Conservation (phyloP, 2,329 filamentous ascomycete species). For the Claviceps africana region DNA sequence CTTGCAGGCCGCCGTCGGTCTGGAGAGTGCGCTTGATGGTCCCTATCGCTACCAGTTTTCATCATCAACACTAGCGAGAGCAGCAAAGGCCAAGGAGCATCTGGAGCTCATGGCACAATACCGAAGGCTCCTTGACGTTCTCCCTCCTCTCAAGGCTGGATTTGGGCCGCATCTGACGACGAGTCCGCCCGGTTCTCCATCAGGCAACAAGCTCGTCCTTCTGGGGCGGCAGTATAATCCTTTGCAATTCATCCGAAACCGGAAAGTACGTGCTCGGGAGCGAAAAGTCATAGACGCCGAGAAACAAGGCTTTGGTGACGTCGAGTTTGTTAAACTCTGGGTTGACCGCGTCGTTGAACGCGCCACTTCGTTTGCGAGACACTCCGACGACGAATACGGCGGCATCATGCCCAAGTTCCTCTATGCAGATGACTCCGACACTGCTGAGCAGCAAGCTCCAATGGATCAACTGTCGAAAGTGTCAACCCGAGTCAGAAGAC, state of each 20-base stretch:
- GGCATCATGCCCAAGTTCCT: conserved; percentile 30
- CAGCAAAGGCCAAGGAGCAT: conserved; percentile 70
- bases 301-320: conserved; percentile 62
- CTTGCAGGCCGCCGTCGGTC: conserved; percentile 30
- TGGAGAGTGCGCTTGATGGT: conserved; percentile 29
- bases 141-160: conserved; percentile 55
- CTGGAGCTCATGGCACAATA: conserved; percentile 81
- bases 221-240: conserved; percentile 74
- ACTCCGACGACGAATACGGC: conserved; percentile 11
- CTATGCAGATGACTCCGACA: conserved; percentile 28
- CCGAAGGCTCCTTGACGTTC: conserved; percentile 58
- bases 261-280: conserved; percentile 70
- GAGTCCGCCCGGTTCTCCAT: conserved; percentile 29
- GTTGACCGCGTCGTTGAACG: conserved; percentile 47
- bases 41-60: conserved; percentile 56
- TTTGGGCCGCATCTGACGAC: conserved; percentile 24
- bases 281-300: conserved; percentile 61
- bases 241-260: conserved; percentile 80
- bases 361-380: conserved; percentile 14
- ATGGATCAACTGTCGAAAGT: conserved; percentile 29
- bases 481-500: conserved; percentile 50
- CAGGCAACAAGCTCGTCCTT: conserved; percentile 19
- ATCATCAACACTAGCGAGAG: conserved; percentile 63
- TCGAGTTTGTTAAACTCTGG: conserved; percentile 60
- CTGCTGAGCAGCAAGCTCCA: conserved; percentile 25